Evolutionary conservation across 257 asterid species (phyloP), one percentile per base, ranked within the genome.

Genomic region (Ocimum tenuiflorum): DNA sequence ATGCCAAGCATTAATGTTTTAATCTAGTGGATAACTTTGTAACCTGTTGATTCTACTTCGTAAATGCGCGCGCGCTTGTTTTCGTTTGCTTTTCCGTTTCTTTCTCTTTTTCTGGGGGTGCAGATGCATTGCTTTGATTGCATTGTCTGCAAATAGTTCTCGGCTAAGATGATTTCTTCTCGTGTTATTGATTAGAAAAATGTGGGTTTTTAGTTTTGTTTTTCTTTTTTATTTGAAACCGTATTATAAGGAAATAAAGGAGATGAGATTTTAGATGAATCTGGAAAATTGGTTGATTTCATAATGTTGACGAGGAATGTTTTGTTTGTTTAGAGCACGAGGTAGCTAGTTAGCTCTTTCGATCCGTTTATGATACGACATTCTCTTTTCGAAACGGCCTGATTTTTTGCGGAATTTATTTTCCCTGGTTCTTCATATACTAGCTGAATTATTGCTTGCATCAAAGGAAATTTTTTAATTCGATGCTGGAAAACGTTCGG

Each of bases 381-480:
- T 27, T 27, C 31, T 4, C 4, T 4, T 27, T 27, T 1, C 4
- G 31, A 4, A 27, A 27, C 3, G 31, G 31, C 36, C 36, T 3
- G 36, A 31, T 31, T 2, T 2, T 31, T 6, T 31, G 36, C 15
- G 42, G 35, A 33, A n/a, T 43, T 15, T 52, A 18, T 33, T 36
- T 39, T 5, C 36, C 33, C 52, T 65, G 31, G n/a, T 8, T 10
- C 17, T 57, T 11, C 7, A 42, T 42, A 38, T 52, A 41, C 72
- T 47, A 14, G 76, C 10, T 65, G 22, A 64, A 65, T 8, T 65
- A 9, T 38, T 59, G 64, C 64, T 49, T 20, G n/a, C n/a, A n/a
- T n/a, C n/a, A n/a, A n/a, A n/a, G n/a, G n/a, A n/a, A n/a, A n/a
- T n/a, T n/a, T n/a, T n/a, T n/a, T n/a, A n/a, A n/a, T n/a, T n/a